Percentiles rank a stretch among this genome's conserved stretches.
These are phyloP conservation scores for Candida ponderosae DNA, from an alignment of 805 yeast genomes.

Conservation along the genomic window DNA sequence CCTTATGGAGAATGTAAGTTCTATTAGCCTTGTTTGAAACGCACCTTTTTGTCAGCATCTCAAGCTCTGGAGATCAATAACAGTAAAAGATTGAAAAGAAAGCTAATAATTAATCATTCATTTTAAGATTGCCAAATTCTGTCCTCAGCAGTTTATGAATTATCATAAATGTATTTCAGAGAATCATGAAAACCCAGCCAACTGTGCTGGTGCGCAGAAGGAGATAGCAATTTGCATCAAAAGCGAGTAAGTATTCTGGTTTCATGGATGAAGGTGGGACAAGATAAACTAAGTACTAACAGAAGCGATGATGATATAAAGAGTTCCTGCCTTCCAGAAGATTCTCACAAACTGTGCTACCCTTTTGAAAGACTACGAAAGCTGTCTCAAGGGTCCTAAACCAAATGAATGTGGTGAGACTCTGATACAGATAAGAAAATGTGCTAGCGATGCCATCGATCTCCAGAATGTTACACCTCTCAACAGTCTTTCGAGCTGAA, in stretches of 20 bases:
- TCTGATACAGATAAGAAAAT: constrained; percentile 50
- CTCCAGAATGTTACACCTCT: constrained; percentile 8
- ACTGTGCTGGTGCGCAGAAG: constrained; percentile 50
- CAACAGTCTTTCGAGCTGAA: not conserved
- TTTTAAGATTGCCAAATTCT: constrained; percentile 62
- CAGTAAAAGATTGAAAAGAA: no score
- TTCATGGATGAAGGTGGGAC: constrained; percentile 6
- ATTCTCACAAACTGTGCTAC: constrained; percentile 57
- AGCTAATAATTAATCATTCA: no score
- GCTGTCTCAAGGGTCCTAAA: constrained; percentile 45
- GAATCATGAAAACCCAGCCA: constrained; percentile 40
- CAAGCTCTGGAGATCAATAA: no score
- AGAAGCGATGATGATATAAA: not conserved
- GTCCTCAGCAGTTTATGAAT: constrained; percentile 65
- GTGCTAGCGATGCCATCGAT: constrained; percentile 41
- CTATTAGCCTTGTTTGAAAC: no score
- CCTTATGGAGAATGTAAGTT: constrained; percentile 62
- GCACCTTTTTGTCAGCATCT: no score
- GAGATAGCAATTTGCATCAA: constrained; percentile 57
- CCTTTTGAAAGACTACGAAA: constrained; percentile 54
- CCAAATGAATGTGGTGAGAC: constrained; percentile 44
- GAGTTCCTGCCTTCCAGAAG: constrained; percentile 65
- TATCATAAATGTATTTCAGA: constrained; percentile 67
- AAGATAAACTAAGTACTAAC: not conserved
- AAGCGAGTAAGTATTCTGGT: constrained; percentile 19